Evolutionary conservation across 148 eudicot genomes (phyloP).

Genomic region (Fagopyrum esculentum): DNA sequence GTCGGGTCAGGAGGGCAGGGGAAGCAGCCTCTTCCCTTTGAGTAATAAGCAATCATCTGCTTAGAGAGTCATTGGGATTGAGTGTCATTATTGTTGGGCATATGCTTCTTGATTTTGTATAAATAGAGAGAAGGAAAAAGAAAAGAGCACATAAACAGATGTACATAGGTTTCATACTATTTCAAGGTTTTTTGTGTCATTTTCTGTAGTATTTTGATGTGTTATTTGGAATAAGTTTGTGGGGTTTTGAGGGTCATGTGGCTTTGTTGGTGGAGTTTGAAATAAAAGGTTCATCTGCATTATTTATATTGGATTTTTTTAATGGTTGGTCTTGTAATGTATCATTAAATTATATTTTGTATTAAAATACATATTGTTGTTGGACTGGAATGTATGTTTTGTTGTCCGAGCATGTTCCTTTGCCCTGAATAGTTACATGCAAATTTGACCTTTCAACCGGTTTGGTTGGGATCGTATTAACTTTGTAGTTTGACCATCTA

Average conservation of each 20-base stretch:
- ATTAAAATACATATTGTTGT: background rate
- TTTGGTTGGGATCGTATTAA: background rate
- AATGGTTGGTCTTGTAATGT: background rate
- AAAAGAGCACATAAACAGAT: slow-evolving; percentile 3
- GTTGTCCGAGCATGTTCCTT: background rate
- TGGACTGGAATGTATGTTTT: slow-evolving; percentile 8
- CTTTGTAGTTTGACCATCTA: background rate
- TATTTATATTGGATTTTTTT: background rate
- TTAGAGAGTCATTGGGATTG: background rate
- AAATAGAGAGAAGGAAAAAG: background rate
- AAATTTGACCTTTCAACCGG: background rate
- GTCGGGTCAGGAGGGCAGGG: background rate
- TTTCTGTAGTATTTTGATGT: background rate
- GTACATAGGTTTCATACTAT: background rate
- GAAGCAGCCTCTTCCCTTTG: background rate
- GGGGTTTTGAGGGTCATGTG: slow-evolving; percentile 5
- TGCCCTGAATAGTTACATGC: too few relatives aligned
- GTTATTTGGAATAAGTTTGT: background rate
- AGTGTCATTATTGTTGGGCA: background rate
- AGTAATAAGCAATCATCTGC: background rate
- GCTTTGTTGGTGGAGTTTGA: slow-evolving; percentile 8
- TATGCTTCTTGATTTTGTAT: background rate
- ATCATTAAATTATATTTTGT: background rate
- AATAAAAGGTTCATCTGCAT: slow-evolving; percentile 6
- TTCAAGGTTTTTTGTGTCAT: background rate